Evolutionary conservation across 805 yeast genomes (phyloP).

Genomic region (Zygoascus tannicola): DNA sequence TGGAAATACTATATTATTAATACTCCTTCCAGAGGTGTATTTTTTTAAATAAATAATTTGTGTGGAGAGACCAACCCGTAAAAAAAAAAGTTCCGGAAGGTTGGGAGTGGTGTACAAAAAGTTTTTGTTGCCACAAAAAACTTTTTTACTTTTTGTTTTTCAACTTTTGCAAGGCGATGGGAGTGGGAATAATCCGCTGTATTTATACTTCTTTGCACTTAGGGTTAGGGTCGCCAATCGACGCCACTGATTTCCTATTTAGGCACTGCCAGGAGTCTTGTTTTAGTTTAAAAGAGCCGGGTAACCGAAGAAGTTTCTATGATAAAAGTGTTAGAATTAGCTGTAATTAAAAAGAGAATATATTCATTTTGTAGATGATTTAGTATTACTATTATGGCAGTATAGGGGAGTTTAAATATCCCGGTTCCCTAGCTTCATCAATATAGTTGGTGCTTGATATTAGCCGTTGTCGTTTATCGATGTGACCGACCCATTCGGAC

Average conservation of each 20-base stretch:
- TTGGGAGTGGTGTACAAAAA: not conserved
- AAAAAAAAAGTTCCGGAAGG: not conserved
- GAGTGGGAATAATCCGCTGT: not conserved
- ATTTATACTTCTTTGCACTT: constrained; percentile 2
- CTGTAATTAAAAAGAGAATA: too few relatives aligned
- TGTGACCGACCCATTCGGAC: too few relatives aligned
- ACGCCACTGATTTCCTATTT: constrained; percentile 1
- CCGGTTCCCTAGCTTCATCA: too few relatives aligned
- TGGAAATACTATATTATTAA: constrained; percentile 2
- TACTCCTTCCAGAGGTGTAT: not conserved
- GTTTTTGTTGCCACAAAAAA: not conserved
- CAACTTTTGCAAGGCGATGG: not conserved
- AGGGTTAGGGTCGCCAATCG: constrained; percentile 3
- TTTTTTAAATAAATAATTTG: not conserved
- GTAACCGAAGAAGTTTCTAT: too few relatives aligned
- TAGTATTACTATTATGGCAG: too few relatives aligned
- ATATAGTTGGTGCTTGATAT: too few relatives aligned
- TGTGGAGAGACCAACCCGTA: not conserved
- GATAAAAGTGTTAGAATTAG: too few relatives aligned
- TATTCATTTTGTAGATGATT: too few relatives aligned
- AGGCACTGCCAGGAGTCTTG: not conserved
- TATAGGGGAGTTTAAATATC: too few relatives aligned
- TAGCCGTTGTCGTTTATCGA: too few relatives aligned
- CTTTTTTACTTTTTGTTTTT: not conserved
- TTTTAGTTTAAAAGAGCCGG: not conserved